Percentiles rank a stretch among this genome's conserved stretches.
Conservation (phyloP, 148 eudicot genomes). For the Limonium bicolor region DNA sequence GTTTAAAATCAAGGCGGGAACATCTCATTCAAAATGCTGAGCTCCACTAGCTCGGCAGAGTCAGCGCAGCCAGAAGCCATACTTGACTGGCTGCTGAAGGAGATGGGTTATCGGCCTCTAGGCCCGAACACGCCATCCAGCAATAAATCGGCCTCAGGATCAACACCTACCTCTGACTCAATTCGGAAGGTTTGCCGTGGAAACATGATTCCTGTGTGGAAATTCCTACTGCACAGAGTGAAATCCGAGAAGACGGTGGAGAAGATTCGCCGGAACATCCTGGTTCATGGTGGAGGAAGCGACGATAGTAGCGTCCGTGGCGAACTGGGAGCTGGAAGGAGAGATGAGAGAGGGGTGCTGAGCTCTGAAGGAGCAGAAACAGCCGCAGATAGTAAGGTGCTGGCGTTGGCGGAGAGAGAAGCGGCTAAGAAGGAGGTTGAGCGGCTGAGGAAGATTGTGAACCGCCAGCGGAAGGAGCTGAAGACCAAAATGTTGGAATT, state of each 20-base stretch:
- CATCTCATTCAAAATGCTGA: slow-evolving; percentile 23
- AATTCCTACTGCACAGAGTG: slow-evolving; percentile 55
- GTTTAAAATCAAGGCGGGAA: no score
- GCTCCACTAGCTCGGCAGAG: slow-evolving; percentile 28
- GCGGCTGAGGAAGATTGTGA: slow-evolving; percentile 69
- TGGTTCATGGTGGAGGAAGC: slow-evolving; percentile 58
- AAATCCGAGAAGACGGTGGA: slow-evolving; percentile 84
- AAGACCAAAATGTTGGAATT: slow-evolving; percentile 87
- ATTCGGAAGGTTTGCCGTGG: slow-evolving; percentile 73
- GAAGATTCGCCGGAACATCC: slow-evolving; percentile 55
- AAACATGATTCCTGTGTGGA: slow-evolving; percentile 96
- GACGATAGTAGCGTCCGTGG: neutral
- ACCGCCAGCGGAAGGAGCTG: slow-evolving; percentile 81
- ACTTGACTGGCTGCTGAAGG: slow-evolving; percentile 76
- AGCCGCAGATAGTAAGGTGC: slow-evolving; percentile 32
- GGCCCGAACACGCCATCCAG: slow-evolving; percentile 41
- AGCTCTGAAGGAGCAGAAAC: slow-evolving; percentile 9
- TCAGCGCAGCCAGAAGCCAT: slow-evolving; percentile 67
- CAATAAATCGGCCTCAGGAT: slow-evolving; percentile 13
- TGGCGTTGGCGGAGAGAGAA: slow-evolving; percentile 66
- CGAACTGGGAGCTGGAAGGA: slow-evolving; percentile 8
- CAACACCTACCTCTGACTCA: slow-evolving; percentile 44
- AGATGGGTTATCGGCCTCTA: slow-evolving; percentile 77
- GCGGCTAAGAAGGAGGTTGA: slow-evolving; percentile 91
- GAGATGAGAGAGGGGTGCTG: no score